Conservation (phyloP, 257 asterid species). For the Solanum tacnaense region DNA sequence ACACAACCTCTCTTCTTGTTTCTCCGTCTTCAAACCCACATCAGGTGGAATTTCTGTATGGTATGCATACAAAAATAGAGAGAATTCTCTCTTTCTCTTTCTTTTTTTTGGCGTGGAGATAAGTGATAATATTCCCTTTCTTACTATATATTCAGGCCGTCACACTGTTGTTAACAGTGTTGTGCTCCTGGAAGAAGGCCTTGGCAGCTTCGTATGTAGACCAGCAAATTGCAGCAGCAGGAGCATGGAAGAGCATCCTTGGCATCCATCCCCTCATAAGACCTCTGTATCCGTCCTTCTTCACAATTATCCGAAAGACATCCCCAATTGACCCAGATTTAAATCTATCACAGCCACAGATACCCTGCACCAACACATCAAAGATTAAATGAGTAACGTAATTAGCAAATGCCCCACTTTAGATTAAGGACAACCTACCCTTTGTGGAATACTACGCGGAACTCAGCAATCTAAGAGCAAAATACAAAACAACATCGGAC, state of each 20-base stretch:
- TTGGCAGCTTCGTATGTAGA: constrained; percentile 91
- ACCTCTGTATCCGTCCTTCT: constrained; percentile 85
- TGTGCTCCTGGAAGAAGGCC: constrained; percentile 58
- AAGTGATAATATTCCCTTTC: background rate
- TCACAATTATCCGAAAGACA: constrained; percentile 55
- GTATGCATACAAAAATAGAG: background rate
- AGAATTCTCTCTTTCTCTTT: background rate
- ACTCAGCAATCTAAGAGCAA: background rate
- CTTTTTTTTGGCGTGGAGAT: background rate
- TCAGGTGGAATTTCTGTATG: background rate
- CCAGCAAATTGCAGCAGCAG: constrained; percentile 99
- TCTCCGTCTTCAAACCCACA: background rate
- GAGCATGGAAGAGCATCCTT: constrained; percentile 97
- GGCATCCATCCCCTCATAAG: constrained; percentile 96
- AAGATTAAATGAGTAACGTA: background rate
- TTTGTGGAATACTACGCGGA: background rate
- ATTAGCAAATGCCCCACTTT: background rate
- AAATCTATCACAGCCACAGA: constrained; percentile 93
- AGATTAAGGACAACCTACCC: background rate
- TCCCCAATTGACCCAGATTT: constrained; percentile 55
- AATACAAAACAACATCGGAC: background rate
- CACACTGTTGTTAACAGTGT: constrained; percentile 10
- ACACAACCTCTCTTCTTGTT: background rate
- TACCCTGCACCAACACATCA: constrained; percentile 52
- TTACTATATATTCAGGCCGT: constrained; percentile 15